A percentile compares a stretch with the other conserved stretches of the same genome.
Evolutionary conservation across 2,329 filamentous ascomycete species (phyloP).

Genomic region (Exophiala mesophila): DNA sequence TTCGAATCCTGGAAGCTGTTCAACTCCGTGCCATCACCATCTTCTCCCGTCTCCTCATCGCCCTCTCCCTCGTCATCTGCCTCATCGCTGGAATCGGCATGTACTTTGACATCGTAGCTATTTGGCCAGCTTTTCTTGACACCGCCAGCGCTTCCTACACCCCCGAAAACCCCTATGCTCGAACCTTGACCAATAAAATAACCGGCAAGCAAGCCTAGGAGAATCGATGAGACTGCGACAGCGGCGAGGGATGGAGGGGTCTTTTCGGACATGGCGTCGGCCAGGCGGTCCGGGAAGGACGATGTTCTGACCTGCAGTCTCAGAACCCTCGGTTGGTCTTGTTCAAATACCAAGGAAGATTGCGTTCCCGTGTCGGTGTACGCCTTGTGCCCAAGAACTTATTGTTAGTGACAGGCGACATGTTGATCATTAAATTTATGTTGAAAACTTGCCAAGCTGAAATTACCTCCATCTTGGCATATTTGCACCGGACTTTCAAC

Average conservation of each 20-base stretch:
- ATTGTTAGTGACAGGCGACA: too few species aligned
- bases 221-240: conserved; percentile 23
- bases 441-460: too few species aligned
- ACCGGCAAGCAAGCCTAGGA: conserved; percentile 65
- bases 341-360: too few species aligned
- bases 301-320: too few species aligned
- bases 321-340: too few species aligned
- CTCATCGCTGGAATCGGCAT: conserved; percentile 40
- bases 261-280: conserved; percentile 22
- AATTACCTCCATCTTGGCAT: too few species aligned
- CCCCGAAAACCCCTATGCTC: conserved; percentile 65
- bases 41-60: conserved; percentile 62
- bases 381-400: too few species aligned
- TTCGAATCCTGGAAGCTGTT: conserved; percentile 47
- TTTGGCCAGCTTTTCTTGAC: conserved; percentile 45
- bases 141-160: conserved; percentile 14
- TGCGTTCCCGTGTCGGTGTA: too few species aligned
- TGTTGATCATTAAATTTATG: too few species aligned
- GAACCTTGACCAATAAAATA: conserved; percentile 65
- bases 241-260: conserved; percentile 22
- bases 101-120: conserved; percentile 51
- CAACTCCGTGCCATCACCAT: conserved; percentile 50
- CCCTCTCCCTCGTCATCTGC: conserved; percentile 30
- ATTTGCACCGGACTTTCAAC: too few species aligned
- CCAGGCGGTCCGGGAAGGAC: too few species aligned